Evolutionary conservation across 495 filamentous ascomycete species (phyloP), one percentile per base, ranked within the genome.

Genomic region (Echria macrotheca): DNA sequence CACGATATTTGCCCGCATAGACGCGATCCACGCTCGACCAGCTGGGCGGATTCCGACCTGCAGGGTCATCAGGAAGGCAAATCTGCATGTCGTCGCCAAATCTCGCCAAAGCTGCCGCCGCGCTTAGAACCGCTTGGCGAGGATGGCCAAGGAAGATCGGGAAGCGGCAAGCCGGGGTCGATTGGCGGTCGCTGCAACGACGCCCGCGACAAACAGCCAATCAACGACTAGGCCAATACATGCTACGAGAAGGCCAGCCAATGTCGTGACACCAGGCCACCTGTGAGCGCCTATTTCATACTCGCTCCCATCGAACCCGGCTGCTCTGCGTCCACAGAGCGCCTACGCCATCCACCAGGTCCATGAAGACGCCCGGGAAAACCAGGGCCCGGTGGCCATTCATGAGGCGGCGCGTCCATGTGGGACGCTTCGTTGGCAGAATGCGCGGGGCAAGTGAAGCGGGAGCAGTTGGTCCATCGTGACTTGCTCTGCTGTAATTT

Each of bases 241-340:
- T 32, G 51, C 55, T 56, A 50, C 55, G 50, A 47, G 58, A 38
- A 41, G 47, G 4, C 15, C 52, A 44, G 55, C 60, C 65, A 64
- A 66, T 66, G 44, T 39, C 26, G 18, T 37, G 39, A 36, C 53
- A 40, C 29, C 47, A 54, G 50, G 17, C 52, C 29, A 47, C 51
- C 29, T 32, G 37, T 38, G 52, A 57, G 65, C 65, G 65, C 63
- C 57, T 67, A 67, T 63, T 63, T 51, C 58, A 63, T 54, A 65
- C 46, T 44, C 45, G 29, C 43, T 51, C 56, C 42, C 38, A 53
- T 38, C 36, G 40, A 52, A 28, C 38, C 33, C 25, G 5, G 41
- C 1, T 12, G 15, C 38, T 40, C 25, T 39, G 47, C 11, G 53
- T 52, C 60, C 63, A 61, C 52, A 59, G 46, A 56, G 55, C 49